These are phyloP conservation scores for Cytospora chrysosperma DNA, from an alignment of 2,329 filamentous ascomycete species.

Conservation along the genomic window DNA sequence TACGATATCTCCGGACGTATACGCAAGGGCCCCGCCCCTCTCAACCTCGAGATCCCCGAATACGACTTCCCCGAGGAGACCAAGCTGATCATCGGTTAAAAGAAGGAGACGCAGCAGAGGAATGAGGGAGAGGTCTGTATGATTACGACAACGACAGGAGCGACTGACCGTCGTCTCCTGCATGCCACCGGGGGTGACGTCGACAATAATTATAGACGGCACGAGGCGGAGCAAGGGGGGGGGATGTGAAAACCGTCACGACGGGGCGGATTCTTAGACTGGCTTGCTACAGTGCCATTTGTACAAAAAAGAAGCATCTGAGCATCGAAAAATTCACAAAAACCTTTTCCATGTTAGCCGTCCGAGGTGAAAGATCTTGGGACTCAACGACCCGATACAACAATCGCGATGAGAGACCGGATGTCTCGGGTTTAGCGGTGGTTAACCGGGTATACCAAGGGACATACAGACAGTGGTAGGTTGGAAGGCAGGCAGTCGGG, in stretches of 20 bases:
- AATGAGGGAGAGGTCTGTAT: slow-evolving; percentile 14
- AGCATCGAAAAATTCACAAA: slow-evolving; percentile 26
- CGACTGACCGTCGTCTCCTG: slow-evolving; percentile 1
- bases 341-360: slow-evolving; percentile 21
- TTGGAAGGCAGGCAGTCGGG: too few species aligned
- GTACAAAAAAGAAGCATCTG: slow-evolving; percentile 28
- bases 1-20: slow-evolving; percentile 99
- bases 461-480: too few species aligned
- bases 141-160: slow-evolving; percentile 12
- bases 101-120: neutral
- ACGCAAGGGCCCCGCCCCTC: slow-evolving; percentile 92
- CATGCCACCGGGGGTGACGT: slow-evolving; percentile 1
- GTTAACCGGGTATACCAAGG: neutral
- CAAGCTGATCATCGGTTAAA: slow-evolving; percentile 90
- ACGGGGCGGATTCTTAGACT: slow-evolving; percentile 26
- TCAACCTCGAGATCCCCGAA: slow-evolving; percentile 92
- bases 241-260: slow-evolving; percentile 3
- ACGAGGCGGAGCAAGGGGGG: neutral
- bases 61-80: slow-evolving; percentile 93
- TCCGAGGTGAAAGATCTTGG: slow-evolving; percentile 12
- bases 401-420: neutral
- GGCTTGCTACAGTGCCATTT: slow-evolving; percentile 26
- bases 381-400: neutral
- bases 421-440: neutral
- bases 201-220: slow-evolving; percentile 20